Percentiles rank a stretch among this genome's conserved stretches.
These are phyloP conservation scores for Phlegmacium glaucopus DNA, from an alignment of 768 basidiomycete species.

Conservation along the genomic window DNA sequence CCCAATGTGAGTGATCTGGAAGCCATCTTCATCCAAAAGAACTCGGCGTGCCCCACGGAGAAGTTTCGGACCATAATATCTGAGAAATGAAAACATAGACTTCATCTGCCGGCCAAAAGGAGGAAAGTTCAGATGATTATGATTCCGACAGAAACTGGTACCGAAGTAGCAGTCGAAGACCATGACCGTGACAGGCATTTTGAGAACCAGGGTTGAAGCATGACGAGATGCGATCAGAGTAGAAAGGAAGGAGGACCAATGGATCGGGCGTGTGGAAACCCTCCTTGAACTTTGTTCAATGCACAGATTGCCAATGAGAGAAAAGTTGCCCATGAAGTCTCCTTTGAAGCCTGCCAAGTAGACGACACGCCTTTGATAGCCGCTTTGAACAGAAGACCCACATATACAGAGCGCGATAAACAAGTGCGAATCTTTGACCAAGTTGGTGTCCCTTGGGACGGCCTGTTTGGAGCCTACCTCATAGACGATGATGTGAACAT, in stretches of 20 bases:
- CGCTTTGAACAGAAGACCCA: too few relatives aligned
- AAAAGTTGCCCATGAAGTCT: neutral
- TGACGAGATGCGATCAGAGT: too few relatives aligned
- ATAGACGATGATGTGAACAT: neutral
- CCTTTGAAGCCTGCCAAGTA: too few relatives aligned
- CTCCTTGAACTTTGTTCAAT: too few relatives aligned
- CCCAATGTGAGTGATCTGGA: constrained; percentile 22
- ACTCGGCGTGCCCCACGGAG: constrained; percentile 15
- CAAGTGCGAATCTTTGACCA: neutral
- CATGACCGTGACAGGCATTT: too few relatives aligned
- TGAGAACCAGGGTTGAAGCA: too few relatives aligned
- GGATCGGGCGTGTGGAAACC: too few relatives aligned
- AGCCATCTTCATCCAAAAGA: constrained; percentile 19
- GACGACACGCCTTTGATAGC: too few relatives aligned
- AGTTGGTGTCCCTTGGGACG: neutral
- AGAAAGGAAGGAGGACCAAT: too few relatives aligned
- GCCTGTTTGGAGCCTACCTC: neutral
- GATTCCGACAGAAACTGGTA: too few relatives aligned
- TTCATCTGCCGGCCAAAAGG: neutral
- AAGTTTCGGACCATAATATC: constrained; percentile 12
- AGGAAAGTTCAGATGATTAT: constrained; percentile 1
- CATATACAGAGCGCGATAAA: neutral
- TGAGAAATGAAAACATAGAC: constrained; percentile 17
- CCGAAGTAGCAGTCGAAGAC: too few relatives aligned
- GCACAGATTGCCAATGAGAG: neutral